Evolutionary conservation across 345 rosid genomes (phyloP).

Genomic region (Viola odorata): DNA sequence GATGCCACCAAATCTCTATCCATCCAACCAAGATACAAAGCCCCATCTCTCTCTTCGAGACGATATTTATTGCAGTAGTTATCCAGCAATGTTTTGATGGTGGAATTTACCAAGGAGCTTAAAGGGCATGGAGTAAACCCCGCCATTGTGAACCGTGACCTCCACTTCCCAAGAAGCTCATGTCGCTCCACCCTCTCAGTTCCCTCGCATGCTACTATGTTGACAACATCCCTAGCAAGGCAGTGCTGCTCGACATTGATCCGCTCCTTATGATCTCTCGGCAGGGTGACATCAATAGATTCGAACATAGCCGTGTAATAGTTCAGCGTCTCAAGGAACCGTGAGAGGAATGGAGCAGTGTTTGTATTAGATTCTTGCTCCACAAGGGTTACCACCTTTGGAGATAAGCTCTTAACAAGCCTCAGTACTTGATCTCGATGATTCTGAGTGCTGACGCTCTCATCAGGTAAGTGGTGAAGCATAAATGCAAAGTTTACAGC

Average conservation of each 20-base stretch:
- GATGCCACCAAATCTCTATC: slow-evolving; percentile 78
- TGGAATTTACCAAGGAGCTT: slow-evolving; percentile 66
- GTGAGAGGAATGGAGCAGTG: slow-evolving; percentile 73
- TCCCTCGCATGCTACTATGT: slow-evolving; percentile 89
- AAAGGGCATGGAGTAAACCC: slow-evolving; percentile 73
- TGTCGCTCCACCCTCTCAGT: slow-evolving; percentile 77
- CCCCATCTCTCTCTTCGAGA: slow-evolving; percentile 74
- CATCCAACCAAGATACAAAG: slow-evolving; percentile 86
- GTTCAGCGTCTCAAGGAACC: slow-evolving; percentile 67
- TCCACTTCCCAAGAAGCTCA: slow-evolving; percentile 86
- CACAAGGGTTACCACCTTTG: slow-evolving; percentile 85
- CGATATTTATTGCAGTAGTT: slow-evolving; percentile 52
- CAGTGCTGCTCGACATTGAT: slow-evolving; percentile 88
- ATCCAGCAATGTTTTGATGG: slow-evolving; percentile 60
- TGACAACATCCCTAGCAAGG: slow-evolving; percentile 78
- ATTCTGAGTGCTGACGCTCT: slow-evolving; percentile 77
- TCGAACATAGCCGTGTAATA: slow-evolving; percentile 88
- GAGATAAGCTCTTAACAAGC: slow-evolving; percentile 63
- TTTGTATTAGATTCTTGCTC: slow-evolving; percentile 93
- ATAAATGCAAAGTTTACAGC: slow-evolving; percentile 82
- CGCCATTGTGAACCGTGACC: slow-evolving; percentile 69
- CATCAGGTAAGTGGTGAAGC: slow-evolving; percentile 86
- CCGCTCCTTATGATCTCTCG: slow-evolving; percentile 68
- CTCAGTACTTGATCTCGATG: slow-evolving; percentile 66
- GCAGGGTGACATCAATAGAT: slow-evolving; percentile 70